Conservation (phyloP, 164 flowering plant genomes). For the Magnolia sinica region DNA sequence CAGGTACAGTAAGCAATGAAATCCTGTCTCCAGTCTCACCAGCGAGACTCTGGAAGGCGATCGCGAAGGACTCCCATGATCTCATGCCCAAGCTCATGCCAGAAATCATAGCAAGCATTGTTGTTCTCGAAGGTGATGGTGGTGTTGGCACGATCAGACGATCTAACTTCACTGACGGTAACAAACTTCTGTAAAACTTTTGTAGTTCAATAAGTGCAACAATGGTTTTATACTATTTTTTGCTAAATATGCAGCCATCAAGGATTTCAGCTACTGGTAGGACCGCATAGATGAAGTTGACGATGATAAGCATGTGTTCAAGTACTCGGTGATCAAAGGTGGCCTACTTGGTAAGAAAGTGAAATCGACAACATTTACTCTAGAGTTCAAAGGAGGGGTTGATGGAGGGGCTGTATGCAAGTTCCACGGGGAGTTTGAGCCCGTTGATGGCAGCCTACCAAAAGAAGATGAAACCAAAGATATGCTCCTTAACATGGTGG, state of each 20-base stretch:
- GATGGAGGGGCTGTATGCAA: conserved; percentile 1
- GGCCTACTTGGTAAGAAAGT: conserved; percentile 6
- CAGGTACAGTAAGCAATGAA: conserved; percentile 4
- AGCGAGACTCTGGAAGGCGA: conserved; percentile 16
- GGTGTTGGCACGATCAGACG: conserved; percentile 9
- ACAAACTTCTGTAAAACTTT: background rate
- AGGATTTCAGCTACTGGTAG: background rate
- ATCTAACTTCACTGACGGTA: conserved; percentile 9
- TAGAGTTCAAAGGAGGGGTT: background rate
- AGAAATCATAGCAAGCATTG: conserved; percentile 15
- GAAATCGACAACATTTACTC: background rate
- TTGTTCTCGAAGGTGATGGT: conserved; percentile 14
- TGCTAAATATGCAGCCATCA: background rate
- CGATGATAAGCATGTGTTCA: background rate
- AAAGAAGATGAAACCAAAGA: background rate
- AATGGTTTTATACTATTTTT: background rate
- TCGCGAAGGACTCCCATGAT: conserved; percentile 10
- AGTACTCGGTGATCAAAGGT: conserved; percentile 6
- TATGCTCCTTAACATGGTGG: background rate
- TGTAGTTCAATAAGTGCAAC: background rate
- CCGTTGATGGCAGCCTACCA: background rate
- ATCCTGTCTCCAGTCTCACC: background rate
- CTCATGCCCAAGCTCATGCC: conserved; percentile 23
- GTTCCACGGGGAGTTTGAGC: background rate
- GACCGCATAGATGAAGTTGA: background rate